phyloP scores from a whole-genome alignment of 768 basidiomycete species.

The Paxillus rubicundulus region DNA sequence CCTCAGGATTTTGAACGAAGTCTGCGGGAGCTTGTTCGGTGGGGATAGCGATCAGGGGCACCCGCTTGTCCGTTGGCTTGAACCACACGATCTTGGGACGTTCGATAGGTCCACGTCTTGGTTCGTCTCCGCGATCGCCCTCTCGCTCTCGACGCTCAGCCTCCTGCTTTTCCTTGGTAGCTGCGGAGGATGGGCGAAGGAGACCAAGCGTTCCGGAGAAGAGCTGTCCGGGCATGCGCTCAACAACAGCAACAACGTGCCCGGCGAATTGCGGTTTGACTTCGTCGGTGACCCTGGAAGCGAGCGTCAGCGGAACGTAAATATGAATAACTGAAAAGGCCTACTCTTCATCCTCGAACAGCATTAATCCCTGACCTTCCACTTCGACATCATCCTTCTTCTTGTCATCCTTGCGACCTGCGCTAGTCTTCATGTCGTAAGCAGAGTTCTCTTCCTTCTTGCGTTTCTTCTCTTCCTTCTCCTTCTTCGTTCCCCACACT shows the following conservation, averaged over 20 bases:
- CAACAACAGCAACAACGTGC: conserved; percentile 99
- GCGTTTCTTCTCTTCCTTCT: conserved; percentile 99
- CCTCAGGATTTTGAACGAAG: conserved; percentile 92
- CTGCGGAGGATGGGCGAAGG: conserved; percentile 91
- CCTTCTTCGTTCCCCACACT: conserved; percentile 98
- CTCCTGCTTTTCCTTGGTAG: conserved; percentile 98
- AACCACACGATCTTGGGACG: conserved; percentile 99
- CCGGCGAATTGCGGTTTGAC: conserved; percentile 98
- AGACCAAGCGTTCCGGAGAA: conserved; percentile 97
- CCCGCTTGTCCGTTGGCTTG: conserved; percentile 98
- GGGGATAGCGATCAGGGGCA: conserved; percentile 96
- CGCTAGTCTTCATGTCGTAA: conserved; percentile 76
- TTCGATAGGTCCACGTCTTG: conserved; percentile 72
- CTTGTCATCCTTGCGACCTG: conserved; percentile 92
- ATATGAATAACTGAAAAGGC: conserved; percentile 20
- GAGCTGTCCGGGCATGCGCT: conserved; percentile 97
- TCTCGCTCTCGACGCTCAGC: conserved; percentile 96
- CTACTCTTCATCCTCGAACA: conserved; percentile 97
- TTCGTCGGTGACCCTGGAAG: conserved; percentile 86
- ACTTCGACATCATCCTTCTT: conserved; percentile 99
- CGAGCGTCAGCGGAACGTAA: conserved; percentile 11
- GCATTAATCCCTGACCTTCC: conserved; percentile 93
- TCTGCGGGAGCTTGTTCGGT: conserved; percentile 97
- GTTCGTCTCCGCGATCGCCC: conserved; percentile 86
- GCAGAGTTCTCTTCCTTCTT: conserved; percentile 99